Conservation (phyloP, 345 rosid genomes). For the Gossypium raimondii region DNA sequence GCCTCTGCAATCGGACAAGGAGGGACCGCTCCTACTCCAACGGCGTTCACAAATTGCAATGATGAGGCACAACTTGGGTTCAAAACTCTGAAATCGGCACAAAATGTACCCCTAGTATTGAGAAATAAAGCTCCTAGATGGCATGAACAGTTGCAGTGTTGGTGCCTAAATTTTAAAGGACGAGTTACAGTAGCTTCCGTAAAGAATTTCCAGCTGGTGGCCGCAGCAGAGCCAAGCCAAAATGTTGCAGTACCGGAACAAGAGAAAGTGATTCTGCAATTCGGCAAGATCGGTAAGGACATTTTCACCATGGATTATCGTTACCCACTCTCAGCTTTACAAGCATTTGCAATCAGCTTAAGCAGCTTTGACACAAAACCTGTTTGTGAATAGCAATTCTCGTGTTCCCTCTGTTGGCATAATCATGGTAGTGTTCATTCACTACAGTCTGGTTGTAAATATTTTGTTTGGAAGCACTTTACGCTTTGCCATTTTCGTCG, state of each 20-base stretch:
- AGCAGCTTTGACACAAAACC: slow-evolving; percentile 97
- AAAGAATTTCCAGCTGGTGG: slow-evolving; percentile 88
- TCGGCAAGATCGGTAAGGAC: slow-evolving; percentile 93
- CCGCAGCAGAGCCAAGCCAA: slow-evolving; percentile 45
- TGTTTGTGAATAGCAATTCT: slow-evolving; percentile 66
- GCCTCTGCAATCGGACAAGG: slow-evolving; percentile 64
- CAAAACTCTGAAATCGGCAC: slow-evolving; percentile 20
- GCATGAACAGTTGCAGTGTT: slow-evolving; percentile 94
- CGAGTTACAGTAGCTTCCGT: slow-evolving; percentile 93
- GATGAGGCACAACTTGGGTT: slow-evolving; percentile 33
- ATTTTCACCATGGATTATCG: slow-evolving; percentile 93
- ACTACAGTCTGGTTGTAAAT: neutral
- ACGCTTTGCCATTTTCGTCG: slow-evolving; percentile 12
- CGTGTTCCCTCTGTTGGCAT: neutral
- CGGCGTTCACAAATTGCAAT: slow-evolving; percentile 31
- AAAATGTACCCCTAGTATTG: slow-evolving; percentile 40
- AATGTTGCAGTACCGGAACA: slow-evolving; percentile 60
- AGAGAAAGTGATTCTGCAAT: slow-evolving; percentile 75
- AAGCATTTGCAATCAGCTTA: slow-evolving; percentile 92
- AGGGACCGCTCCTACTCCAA: slow-evolving; percentile 49
- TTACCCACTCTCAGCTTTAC: slow-evolving; percentile 90
- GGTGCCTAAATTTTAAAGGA: slow-evolving; percentile 92
- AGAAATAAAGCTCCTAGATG: slow-evolving; percentile 94
- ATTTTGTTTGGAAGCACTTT: slow-evolving; percentile 16
- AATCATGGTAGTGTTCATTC: neutral